phyloP scores from a whole-genome alignment of 2,329 filamentous ascomycete genomes.

The Penicillium occitanis region DNA sequence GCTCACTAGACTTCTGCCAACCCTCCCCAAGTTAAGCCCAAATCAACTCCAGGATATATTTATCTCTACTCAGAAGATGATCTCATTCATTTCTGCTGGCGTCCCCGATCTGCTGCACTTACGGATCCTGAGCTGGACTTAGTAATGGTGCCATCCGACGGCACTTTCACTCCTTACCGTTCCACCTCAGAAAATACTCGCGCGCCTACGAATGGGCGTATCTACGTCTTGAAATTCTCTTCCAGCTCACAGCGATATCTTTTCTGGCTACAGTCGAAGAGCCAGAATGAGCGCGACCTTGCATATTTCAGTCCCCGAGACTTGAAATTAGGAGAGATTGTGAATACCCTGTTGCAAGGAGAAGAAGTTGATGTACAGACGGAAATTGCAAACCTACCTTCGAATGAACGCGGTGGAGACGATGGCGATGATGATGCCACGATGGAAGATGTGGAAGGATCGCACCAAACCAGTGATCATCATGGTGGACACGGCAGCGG shows the following conservation, averaged over 20 bases:
- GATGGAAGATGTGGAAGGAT: constrained; percentile 73
- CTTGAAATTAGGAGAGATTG: constrained; percentile 81
- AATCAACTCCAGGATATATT: constrained; percentile 75
- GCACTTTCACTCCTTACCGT: constrained; percentile 80
- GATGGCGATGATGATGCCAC: constrained; percentile 71
- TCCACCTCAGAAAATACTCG: constrained; percentile 62
- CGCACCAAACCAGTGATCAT: constrained; percentile 57
- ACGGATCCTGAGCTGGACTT: constrained; percentile 80
- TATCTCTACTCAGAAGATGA: constrained; percentile 95
- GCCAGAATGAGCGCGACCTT: constrained; percentile 69
- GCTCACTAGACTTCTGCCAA: constrained; percentile 52
- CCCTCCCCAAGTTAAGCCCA: constrained; percentile 71
- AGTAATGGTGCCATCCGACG: constrained; percentile 89
- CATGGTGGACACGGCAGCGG: constrained; percentile 64
- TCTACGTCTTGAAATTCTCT: constrained; percentile 90
- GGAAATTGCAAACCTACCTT: constrained; percentile 67
- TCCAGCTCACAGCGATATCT: constrained; percentile 88
- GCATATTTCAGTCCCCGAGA: constrained; percentile 83
- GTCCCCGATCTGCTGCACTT: constrained; percentile 69
- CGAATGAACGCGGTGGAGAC: constrained; percentile 45
- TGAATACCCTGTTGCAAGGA: constrained; percentile 80
- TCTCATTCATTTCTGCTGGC: constrained; percentile 96
- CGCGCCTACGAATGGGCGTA: constrained; percentile 72
- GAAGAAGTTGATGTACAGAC: constrained; percentile 78
- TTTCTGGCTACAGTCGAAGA: constrained; percentile 95